Evolutionary conservation across 148 eudicot genomes (phyloP), one percentile per base, ranked within the genome.

Genomic region (Nepenthes mirabilis): DNA sequence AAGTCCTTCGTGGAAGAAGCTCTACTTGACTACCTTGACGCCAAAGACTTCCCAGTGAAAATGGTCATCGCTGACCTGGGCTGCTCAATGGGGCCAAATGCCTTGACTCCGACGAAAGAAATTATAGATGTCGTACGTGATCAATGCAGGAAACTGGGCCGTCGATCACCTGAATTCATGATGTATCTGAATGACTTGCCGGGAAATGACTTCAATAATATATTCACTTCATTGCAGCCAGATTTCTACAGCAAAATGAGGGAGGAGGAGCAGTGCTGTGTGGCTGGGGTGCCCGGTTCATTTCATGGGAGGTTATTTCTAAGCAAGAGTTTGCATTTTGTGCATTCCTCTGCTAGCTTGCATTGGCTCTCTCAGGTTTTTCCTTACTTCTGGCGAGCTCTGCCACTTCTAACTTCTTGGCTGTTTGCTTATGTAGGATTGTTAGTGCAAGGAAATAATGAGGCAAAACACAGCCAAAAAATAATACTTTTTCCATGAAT

Each of bases 361-460:
- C 95, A 87, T 34, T 86, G 91, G 91, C 81, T 86, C 13, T 86
- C 97, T 56, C 81, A 82, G 86, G 97, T 90, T 47, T 11, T 36
- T 66, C 9, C 14, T 56, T 23, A 23, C 23, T 0, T 23, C 23
- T 23, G 23, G 23, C 23, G 23, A 23, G 23, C 23, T 23, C 23
- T 23, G 23, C 23, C 23, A 23, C 23, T 23, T 23, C 23, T 23
- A 23, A 23, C 23, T 23, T 23, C 23, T 23, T 23, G 23, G 23
- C 23, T 23, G 23, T 23, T 23, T 23, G 23, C 23, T 0, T 23
- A 23, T 23, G 23, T 23, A 23, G 23, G 23, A 23, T 23, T 23
- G 23, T 23, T 23, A 23, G 23, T 23, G 23, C 23, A 23, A 23
- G 23, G 23, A 23, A 23, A 23, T 23, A 23, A 23, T 23, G 23